Base-by-base conservation (phyloP, 2,329 filamentous ascomycete species). In the Nothophaeocryptopus gaeumannii region DNA sequence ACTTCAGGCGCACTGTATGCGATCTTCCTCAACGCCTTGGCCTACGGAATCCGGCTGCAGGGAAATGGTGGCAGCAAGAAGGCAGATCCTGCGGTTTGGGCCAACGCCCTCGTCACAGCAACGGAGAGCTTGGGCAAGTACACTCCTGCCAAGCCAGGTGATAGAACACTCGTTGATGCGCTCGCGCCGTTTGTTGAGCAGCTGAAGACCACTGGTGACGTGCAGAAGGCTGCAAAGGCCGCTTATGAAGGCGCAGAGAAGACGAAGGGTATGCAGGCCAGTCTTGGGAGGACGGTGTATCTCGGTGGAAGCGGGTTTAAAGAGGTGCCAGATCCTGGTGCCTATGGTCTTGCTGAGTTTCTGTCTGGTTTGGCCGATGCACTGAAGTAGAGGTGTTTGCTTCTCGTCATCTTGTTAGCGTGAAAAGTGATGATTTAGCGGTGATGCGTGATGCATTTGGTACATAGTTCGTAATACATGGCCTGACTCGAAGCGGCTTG, bases 231-330 rank as follows among this genome's bases (percentile, higher is more conserved):
- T 7, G 89, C 89, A 0, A 76, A 82, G 61, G 89, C 88, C 2
- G 85, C 90, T 0, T 80, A 81, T 56, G 77, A 83, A 39, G 93
- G 86, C 0, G 86, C 91, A 3, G 85, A 92, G 57, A 81, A 81
- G 29, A 97, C 93, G 14, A 95, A 91, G 74, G 87, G 86, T 16
- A 96, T 99, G 91, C 83, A 86, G 68, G 89, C 93, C 36, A 93
- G 85, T 61, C 74, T 99, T 35, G 93, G 93, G 7, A 76, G 89
- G 51, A 82, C 86, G 2, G 89, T 93, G 9, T 95, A 95, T 67
- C 82, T 95, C 43, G 89, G 87, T 54, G 86, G 86, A 54, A 80
- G 75, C 66, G 86, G 86, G 12, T 91, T 78, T 73, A 83, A 82
- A 72, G 74, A 88, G 61, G 79, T 89, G 13, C 85, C 86, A 13